Evolutionary conservation across 768 basidiomycete genomes (phyloP).

Genomic region (Boletus rubescentipes): DNA sequence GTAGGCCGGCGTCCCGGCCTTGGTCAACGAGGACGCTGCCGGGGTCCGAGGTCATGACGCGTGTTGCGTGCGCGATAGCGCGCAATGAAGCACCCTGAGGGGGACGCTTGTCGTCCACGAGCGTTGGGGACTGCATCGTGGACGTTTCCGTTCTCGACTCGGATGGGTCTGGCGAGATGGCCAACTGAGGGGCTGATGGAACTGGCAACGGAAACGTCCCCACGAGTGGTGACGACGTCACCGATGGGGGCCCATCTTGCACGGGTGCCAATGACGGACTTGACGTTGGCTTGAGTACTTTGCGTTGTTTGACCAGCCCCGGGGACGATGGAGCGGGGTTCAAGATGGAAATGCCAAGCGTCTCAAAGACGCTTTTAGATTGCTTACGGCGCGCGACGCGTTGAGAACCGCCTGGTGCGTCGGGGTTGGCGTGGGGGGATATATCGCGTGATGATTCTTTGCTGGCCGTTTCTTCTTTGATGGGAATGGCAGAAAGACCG

Average conservation of each 20-base stretch:
- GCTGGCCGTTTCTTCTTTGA: constrained; percentile 24
- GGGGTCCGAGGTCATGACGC: constrained; percentile 83
- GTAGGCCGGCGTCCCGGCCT: constrained; percentile 57
- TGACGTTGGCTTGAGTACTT: constrained; percentile 25
- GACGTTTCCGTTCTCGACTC: constrained; percentile 28
- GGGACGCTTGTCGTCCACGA: constrained; percentile 29
- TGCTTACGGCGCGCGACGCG: constrained; percentile 38
- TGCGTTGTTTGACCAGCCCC: constrained; percentile 25
- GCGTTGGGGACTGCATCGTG: constrained; percentile 27
- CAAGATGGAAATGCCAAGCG: constrained; percentile 66
- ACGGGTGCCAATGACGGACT: constrained; percentile 14
- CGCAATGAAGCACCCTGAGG: constrained; percentile 66
- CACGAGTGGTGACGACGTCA: constrained; percentile 20
- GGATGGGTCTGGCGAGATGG: constrained; percentile 19
- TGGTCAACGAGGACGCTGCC: constrained; percentile 72
- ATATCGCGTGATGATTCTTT: constrained; percentile 23
- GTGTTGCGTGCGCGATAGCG: constrained; percentile 79
- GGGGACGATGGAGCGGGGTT: constrained; percentile 43
- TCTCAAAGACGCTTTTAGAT: constrained; percentile 68
- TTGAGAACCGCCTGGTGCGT: constrained; percentile 15
- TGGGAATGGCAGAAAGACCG: constrained; percentile 14
- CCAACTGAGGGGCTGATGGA: constrained; percentile 29
- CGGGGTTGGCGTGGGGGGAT: constrained; percentile 19
- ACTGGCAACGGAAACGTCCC: constrained; percentile 16
- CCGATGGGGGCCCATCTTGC: constrained; percentile 16